Base-by-base conservation (phyloP, 176 grass and related monocot genomes). In the Cenchrus purpureus region DNA sequence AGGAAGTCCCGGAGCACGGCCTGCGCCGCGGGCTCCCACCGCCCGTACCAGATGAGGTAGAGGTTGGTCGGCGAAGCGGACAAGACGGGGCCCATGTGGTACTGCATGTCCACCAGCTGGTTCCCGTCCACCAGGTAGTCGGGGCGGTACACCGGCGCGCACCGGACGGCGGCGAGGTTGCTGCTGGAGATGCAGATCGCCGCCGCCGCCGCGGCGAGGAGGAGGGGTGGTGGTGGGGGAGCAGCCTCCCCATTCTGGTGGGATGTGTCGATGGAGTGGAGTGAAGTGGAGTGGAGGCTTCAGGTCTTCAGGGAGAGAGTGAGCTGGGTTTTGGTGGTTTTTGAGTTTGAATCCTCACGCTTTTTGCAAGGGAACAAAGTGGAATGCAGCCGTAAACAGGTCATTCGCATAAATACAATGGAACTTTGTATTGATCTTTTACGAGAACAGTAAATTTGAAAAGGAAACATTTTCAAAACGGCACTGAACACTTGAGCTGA, bases 61-160 rank as follows among this genome's bases (percentile, higher is more conserved):
- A 99, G 86, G 78, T 85, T 93, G 34, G 89, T 91, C 29, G 88
- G 86, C 44, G 90, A 84, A 45, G 4, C 75, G 17, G 90, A 89
- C 60, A 96, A 71, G n/a, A 96, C 87, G 52, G 93, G 93, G 20
- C 97, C 97, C 87, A 94, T 94, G 88, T 99, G 97, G 90, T 99
- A 99, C 51, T 79, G 72, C 68, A 98, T 85, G 84, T 98, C 72
- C 65, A 98, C 92, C 19, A 91, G 85, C 84, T 89, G 63, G 57
- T 69, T 81, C 10, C 90, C 65, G 76, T 88, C 87, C 28, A 89
- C 82, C 42, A 98, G 86, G 84, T 89, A 78, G 25, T 88, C 78
- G 5, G 79, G 59, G 50, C 74, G 53, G 78, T 94, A 74, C 68
- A 84, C 89, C 71, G 85, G 81, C 64, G 81, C 45, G 68, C 74